Evolutionary conservation across 768 basidiomycete genomes (phyloP).

Genomic region (Pseudohyphozyma bogoriensis): DNA sequence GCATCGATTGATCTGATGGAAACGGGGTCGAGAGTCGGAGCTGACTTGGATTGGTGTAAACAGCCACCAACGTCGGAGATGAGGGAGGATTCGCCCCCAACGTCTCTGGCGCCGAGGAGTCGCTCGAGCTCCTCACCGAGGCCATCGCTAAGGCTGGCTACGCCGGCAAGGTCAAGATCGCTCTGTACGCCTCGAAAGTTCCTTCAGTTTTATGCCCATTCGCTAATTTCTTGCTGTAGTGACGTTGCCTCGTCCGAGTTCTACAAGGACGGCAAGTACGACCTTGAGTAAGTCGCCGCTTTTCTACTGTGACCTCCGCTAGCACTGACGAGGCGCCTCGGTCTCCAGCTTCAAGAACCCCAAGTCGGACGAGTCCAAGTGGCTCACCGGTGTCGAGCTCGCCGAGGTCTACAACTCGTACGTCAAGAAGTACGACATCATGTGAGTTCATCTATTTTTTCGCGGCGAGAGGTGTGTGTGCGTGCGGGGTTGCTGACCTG

Average conservation of each 20-base stretch:
- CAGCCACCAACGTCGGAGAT: slow-evolving; percentile 97
- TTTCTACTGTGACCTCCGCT: neutral
- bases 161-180: slow-evolving; percentile 97
- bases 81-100: slow-evolving; percentile 99
- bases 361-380: slow-evolving; percentile 94
- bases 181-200: slow-evolving; percentile 51
- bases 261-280: slow-evolving; percentile 99
- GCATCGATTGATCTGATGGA: too few relatives aligned
- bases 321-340: neutral
- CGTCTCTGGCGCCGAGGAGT: slow-evolving; percentile 92
- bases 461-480: too few relatives aligned
- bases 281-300: slow-evolving; percentile 51
- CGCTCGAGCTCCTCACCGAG: slow-evolving; percentile 82
- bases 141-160: slow-evolving; percentile 98
- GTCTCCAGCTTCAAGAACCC: slow-evolving; percentile 79
- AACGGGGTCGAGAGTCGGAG: too few relatives aligned
- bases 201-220: neutral
- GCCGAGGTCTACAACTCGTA: slow-evolving; percentile 81
- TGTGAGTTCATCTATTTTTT: too few relatives aligned
- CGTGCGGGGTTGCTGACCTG: slow-evolving; percentile 8
- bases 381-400: slow-evolving; percentile 85
- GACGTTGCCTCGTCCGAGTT: slow-evolving; percentile 94
- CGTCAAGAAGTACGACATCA: slow-evolving; percentile 84
- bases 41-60: too few relatives aligned
- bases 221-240: neutral